Base-by-base conservation (phyloP, 129 eudicot genomes). In the Tagetes erecta region DNA sequence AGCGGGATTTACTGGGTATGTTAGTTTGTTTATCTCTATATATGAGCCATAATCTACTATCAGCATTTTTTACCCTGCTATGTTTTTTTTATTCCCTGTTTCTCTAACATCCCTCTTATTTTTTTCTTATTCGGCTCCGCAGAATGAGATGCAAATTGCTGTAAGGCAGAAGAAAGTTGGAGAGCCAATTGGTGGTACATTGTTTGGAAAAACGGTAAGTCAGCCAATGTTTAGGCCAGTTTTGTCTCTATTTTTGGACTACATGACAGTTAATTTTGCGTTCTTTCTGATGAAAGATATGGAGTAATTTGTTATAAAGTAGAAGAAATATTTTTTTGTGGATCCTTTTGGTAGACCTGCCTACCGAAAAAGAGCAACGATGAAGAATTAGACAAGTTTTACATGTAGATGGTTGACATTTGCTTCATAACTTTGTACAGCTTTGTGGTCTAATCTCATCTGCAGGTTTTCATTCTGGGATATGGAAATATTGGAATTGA, bases 401-500 rank as follows among this genome's bases (percentile, higher is more conserved):
- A 31, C 13, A 33, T 8, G 38, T 58, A 30, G 13, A 8, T 9
- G 1, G 39, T 58, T 33, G 30, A 39, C 64, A 58, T 58, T 33
- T 30, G 40, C 64, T 11, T 35, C 44, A 42, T 13, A 20, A 33
- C 41, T 76, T 44, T 67, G 9, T 8, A 20, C 20, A 73, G 20
- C 50, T 36, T 47, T n/a, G 7, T 73, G 58, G 30, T 64, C 31
- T 65, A 35, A 13, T 64, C 53, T 77, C 30, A 11, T 70, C n/a
- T 77, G 75, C 79, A 94, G 98, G 88, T 94, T 45, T 90, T 88
- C 70, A 90, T 94, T 40, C 38, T 94, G 97, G 98, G 98, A 74
- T 90, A 51, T 34, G 98, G 98, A 73, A 91, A 80, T 76, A 90
- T 94, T 83, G 98, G 98, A 37, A 71, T 82, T 46, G 85, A 86